These are phyloP conservation scores for Gentiana straminea DNA, from an alignment of 257 asterid genomes.

Conservation along the genomic window DNA sequence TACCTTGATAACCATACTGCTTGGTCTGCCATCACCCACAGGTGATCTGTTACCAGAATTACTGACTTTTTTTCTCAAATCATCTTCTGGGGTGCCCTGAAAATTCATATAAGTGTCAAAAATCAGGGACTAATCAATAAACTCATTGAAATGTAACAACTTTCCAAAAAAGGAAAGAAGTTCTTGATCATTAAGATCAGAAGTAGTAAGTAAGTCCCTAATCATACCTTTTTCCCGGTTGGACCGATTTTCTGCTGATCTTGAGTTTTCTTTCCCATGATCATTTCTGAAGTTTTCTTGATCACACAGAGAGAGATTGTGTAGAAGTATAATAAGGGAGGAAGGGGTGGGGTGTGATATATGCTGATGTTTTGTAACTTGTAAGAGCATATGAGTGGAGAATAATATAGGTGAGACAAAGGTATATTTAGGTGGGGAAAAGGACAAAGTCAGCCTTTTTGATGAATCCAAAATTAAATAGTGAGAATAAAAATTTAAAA, in stretches of 20 bases:
- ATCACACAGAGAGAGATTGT: background rate
- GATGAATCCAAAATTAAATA: background rate
- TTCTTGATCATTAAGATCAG: background rate
- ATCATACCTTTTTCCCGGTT: conserved; percentile 9
- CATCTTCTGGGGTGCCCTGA: conserved; percentile 42
- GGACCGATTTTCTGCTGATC: conserved; percentile 4
- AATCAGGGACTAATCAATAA: background rate
- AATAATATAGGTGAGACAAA: background rate
- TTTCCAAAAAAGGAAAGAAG: background rate
- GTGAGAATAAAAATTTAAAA: background rate
- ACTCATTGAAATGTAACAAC: background rate
- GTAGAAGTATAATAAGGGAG: too few species aligned
- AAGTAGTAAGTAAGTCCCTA: background rate
- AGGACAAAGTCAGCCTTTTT: background rate
- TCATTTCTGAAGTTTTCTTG: background rate
- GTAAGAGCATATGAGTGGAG: background rate
- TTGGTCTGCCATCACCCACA: conserved; percentile 37
- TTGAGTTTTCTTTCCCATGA: conserved; percentile 33
- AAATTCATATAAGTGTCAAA: background rate
- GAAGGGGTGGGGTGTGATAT: background rate
- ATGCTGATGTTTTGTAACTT: background rate
- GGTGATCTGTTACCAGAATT: conserved; percentile 21
- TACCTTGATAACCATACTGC: conserved; percentile 75
- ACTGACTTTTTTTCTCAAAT: conserved; percentile 34
- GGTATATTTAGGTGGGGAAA: conserved; percentile 1